Base-by-base conservation (phyloP, 108 stramenopile genomes). In the Nitzschia sp. region DNA sequence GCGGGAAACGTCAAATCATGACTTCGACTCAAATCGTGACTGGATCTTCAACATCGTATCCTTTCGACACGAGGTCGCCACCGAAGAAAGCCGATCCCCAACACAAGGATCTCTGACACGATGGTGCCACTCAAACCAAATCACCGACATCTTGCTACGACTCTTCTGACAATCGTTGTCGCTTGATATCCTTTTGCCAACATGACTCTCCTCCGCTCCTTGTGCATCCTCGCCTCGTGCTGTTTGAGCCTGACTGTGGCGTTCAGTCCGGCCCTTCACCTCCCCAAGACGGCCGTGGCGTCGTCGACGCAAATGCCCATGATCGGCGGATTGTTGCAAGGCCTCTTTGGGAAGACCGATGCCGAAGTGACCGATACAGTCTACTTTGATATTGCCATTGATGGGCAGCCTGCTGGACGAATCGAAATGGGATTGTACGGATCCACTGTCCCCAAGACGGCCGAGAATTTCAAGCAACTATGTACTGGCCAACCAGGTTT, bases 351-450 rank as follows among this genome's bases (percentile, higher is more conserved):
- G 30, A 64, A 83, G 33, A 86, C 74, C 29, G 78, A 83, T 30
- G 90, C 93, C 25, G 77, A 86, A 27, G 87, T 98, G 24, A 98
- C 97, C 26, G 81, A 92, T 30, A 95, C 87, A 6, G 95, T 96
- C 55, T 98, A 79, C 74, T 97, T 97, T 72, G 97, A 97, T 71
- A 72, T 97, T 35, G 68, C 80, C 25, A 83, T 93, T 63, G 88
- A 77, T 35, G 93, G 89, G 15, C 57, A 89, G 35, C 35, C 88
- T 0, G 72, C 87, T 2, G 93, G 93, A 23, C 81, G 95, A 17
- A 78, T 95, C 47, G 90, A 95, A 71, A 87, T 98, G 78, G 95
- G 96, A 58, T 73, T 98, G 23, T 98, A 90, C 72, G 96, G 93
- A 9, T 79, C 78, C 19, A 77, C 78, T 17, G 82, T 83, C 6